Percentiles rank a stretch among this genome's conserved stretches.
phyloP scores from a whole-genome alignment of 768 basidiomycete species.

The Sarcomyxa edulis region DNA sequence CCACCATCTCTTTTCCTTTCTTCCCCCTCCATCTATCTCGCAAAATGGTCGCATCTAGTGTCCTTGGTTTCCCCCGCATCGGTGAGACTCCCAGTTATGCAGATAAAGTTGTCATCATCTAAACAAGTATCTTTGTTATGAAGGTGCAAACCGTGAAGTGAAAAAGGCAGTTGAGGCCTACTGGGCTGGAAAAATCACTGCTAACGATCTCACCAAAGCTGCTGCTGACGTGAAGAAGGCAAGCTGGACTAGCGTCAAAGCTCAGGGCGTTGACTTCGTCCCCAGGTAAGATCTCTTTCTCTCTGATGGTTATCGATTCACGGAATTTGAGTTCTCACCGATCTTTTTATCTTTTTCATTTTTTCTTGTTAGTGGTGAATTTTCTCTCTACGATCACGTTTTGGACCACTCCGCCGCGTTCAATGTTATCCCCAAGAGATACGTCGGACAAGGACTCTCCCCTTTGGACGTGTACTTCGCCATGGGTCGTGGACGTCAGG shows the following conservation, averaged over 20 bases:
- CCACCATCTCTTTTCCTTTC: slow-evolving; percentile 21
- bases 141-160: slow-evolving; percentile 90
- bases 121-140: slow-evolving; percentile 7
- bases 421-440: slow-evolving; percentile 96
- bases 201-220: slow-evolving; percentile 81
- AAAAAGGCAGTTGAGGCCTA: slow-evolving; percentile 99
- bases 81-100: slow-evolving; percentile 38
- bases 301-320: slow-evolving; percentile 8
- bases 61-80: slow-evolving; percentile 92
- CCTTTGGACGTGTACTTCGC: slow-evolving; percentile 96
- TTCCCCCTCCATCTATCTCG: slow-evolving; percentile 10
- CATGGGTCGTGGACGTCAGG: slow-evolving; percentile 98
- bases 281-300: slow-evolving; percentile 63
- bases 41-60: slow-evolving; percentile 75
- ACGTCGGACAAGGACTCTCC: slow-evolving; percentile 79
- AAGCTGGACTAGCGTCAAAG: slow-evolving; percentile 85
- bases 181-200: slow-evolving; percentile 91
- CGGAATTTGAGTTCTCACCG: slow-evolving; percentile 6
- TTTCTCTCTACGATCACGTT: slow-evolving; percentile 97
- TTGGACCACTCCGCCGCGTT: slow-evolving; percentile 95
- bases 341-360: slow-evolving; percentile 13
- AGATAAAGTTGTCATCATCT: slow-evolving; percentile 1
- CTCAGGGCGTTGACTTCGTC: slow-evolving; percentile 81
- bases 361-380: slow-evolving; percentile 73
- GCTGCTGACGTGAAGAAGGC: slow-evolving; percentile 85